Evolutionary conservation across 148 eudicot species (phyloP).

Genomic region (Vaccinium vitisidaea): DNA sequence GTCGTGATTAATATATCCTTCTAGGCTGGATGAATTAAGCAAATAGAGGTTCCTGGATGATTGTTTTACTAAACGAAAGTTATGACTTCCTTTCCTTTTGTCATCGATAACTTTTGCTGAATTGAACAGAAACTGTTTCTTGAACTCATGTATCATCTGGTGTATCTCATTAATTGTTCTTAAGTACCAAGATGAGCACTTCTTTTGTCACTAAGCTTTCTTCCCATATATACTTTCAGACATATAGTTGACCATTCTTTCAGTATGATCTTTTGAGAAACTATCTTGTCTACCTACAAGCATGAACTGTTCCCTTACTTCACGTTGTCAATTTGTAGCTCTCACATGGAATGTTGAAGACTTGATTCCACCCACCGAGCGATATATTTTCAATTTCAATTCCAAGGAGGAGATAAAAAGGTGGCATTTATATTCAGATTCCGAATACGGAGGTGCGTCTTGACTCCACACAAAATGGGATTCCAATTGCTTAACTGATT

Average conservation of each 20-base stretch:
- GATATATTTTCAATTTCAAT: constrained; percentile 65
- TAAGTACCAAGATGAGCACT: neutral
- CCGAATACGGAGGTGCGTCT: constrained; percentile 86
- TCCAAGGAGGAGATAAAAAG: constrained; percentile 80
- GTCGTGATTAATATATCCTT: neutral
- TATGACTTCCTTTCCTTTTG: neutral
- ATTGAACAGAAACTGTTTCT: neutral
- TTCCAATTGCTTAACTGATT: constrained; percentile 8
- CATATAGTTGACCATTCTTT: neutral
- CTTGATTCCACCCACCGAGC: constrained; percentile 78
- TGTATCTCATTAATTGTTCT: neutral
- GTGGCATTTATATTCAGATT: constrained; percentile 98
- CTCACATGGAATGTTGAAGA: constrained; percentile 86
- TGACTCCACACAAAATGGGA: neutral
- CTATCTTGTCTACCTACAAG: neutral
- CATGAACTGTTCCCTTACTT: neutral
- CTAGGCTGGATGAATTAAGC: neutral
- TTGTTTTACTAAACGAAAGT: neutral
- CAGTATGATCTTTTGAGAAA: neutral
- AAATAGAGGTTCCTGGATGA: neutral
- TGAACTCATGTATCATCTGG: neutral
- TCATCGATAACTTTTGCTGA: neutral
- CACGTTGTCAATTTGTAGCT: constrained; percentile 48
- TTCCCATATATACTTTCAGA: neutral
- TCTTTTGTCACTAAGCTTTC: neutral